Evolutionary conservation across 164 flowering plant species (phyloP), one percentile per base, ranked within the genome.

Genomic region (Tetrastigma voinierianum): DNA sequence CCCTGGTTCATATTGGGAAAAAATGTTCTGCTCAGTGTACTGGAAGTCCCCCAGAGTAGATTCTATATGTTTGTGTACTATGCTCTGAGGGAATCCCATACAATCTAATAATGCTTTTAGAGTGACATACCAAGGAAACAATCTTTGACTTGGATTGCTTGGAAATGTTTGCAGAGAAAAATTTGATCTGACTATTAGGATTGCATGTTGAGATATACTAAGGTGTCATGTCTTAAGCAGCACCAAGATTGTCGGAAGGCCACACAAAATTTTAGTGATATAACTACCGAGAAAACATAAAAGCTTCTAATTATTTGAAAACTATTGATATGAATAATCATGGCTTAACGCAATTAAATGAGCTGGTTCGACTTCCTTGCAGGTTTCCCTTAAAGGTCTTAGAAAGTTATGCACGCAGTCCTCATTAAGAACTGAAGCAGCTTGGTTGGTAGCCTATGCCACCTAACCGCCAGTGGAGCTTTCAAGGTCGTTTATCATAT

Each of bases 311-410:
- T 3, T 17, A 45, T 17, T 3, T 23, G 18, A n/a, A n/a, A 15
- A 6, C n/a, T 14, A 20, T 18, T 61, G 6, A 44, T 12, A 43
- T 9, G 1, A 65, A 54, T 46, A 12, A n/a, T n/a, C n/a, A n/a
- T n/a, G n/a, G n/a, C n/a, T n/a, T n/a, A n/a, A n/a, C n/a, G n/a
- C n/a, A 18, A 10, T 20, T 65, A 40, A 15, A 13, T 61, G 13
- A 67, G 17, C 16, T 47, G 17, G 48, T 62, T n/a, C 51, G 53
- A 20, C 56, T 64, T 47, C 16, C 48, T 11, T 77, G 73, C 79
- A 96, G 99, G 77, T 96, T 89, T 67, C 99, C n/a, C 13, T 72
- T 96, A 77, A 96, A 96, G 77, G 97, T n/a, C 99, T 53, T 97
- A 84, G 64, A 90, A n/a, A 65, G 99, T 95, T 15, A 92, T 92